A percentile compares a stretch with the other conserved stretches of the same genome.
phyloP scores from a whole-genome alignment of 768 basidiomycete species.

The Auriscalpium vulgare region DNA sequence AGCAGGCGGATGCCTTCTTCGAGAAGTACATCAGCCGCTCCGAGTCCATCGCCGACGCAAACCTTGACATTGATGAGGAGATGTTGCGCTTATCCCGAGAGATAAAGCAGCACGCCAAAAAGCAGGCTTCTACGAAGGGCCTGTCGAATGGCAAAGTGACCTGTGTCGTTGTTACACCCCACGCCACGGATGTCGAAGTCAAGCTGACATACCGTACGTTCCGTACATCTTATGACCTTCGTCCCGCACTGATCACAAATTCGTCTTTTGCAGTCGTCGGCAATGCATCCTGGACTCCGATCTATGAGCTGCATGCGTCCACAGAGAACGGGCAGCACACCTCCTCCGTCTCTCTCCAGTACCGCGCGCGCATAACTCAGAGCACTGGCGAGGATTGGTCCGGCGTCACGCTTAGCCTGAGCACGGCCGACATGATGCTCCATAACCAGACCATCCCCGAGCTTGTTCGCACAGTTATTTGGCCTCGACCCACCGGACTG shows the following conservation, averaged over 20 bases:
- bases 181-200: constrained; percentile 31
- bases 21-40: constrained; percentile 33
- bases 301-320: constrained; percentile 51
- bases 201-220: constrained; percentile 46
- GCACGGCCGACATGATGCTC: constrained; percentile 38
- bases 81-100: constrained; percentile 25
- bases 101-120: constrained; percentile 29
- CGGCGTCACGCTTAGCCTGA: constrained; percentile 40
- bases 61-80: constrained; percentile 30
- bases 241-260: background rate
- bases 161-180: constrained; percentile 35
- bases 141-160: constrained; percentile 25
- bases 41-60: constrained; percentile 26
- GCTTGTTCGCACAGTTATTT: constrained; percentile 5
- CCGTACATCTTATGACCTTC: background rate
- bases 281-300: constrained; percentile 42
- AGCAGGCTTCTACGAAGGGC: constrained; percentile 19
- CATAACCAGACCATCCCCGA: constrained; percentile 25
- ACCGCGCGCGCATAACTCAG: constrained; percentile 46
- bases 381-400: constrained; percentile 57
- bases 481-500: background rate
- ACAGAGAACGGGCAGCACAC: constrained; percentile 34
- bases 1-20: constrained; percentile 34
- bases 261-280: constrained; percentile 34
- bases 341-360: constrained; percentile 39